Evolutionary conservation across 495 filamentous ascomycete genomes (phyloP).

Genomic region (Viridothelium virens): DNA sequence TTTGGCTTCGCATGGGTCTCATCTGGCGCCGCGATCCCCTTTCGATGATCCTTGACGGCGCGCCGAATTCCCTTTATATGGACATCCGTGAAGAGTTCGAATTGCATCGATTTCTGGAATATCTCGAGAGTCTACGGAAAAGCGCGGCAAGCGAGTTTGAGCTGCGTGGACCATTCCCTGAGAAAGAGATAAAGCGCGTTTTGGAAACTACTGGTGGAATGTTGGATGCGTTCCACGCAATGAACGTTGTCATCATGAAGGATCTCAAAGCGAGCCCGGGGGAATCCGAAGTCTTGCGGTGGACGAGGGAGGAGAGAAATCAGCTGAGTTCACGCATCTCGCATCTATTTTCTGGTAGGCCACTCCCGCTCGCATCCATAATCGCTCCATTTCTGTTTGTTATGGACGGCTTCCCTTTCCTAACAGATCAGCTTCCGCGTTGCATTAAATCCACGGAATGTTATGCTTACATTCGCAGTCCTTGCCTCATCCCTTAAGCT

Average conservation of each 20-base stretch:
- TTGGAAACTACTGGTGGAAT: slow-evolving; percentile 71
- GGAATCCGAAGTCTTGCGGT: slow-evolving; percentile 67
- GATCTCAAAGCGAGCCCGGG: slow-evolving; percentile 67
- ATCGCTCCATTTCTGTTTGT: no score
- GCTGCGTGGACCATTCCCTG: slow-evolving; percentile 74
- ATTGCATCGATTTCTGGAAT: slow-evolving; percentile 53
- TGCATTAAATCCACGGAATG: neutral
- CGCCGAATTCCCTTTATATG: slow-evolving; percentile 53
- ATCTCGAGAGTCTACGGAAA: slow-evolving; percentile 62
- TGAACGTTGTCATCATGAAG: slow-evolving; percentile 86
- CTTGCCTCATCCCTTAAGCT: slow-evolving; percentile 87
- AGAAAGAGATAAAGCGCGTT: slow-evolving; percentile 58
- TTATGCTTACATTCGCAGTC: slow-evolving; percentile 41
- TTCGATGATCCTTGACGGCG: slow-evolving; percentile 54
- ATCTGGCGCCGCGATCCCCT: slow-evolving; percentile 97
- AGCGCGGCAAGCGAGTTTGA: slow-evolving; percentile 75
- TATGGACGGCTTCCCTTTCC: no score
- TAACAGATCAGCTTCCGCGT: no score
- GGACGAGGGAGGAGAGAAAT: slow-evolving; percentile 70
- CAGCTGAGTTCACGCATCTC: slow-evolving; percentile 79
- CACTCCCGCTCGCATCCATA: no score
- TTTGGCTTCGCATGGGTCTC: slow-evolving; percentile 90
- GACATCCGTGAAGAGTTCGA: slow-evolving; percentile 70
- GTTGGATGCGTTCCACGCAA: slow-evolving; percentile 87
- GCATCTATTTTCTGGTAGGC: slow-evolving; percentile 75